phyloP scores from a whole-genome alignment of 805 yeast genomes.

The Saccharomycopsis guyanensis region DNA sequence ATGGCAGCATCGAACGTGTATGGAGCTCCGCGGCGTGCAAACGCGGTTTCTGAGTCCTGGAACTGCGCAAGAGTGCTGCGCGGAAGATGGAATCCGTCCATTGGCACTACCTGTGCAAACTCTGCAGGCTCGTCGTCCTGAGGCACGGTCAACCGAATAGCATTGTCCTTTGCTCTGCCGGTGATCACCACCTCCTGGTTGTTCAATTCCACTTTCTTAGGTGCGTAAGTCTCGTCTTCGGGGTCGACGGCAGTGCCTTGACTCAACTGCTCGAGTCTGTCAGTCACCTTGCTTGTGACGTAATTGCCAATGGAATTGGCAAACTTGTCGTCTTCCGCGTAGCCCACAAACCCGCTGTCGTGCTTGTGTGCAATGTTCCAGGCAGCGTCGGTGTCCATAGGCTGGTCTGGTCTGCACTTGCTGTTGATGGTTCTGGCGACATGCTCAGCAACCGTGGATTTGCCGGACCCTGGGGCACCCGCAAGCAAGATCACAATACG shows the following conservation, averaged over 20 bases:
- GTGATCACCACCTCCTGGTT: conserved; percentile 17
- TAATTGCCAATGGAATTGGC: not conserved
- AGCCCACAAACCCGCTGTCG: not conserved
- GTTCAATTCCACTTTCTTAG: conserved; percentile 1
- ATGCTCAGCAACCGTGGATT: conserved; percentile 53
- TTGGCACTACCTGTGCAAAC: conserved; percentile 46
- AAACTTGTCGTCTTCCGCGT: not conserved
- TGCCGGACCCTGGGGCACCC: conserved; percentile 85
- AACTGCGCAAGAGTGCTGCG: conserved; percentile 39
- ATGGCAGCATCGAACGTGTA: conserved; percentile 67
- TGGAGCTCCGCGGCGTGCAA: conserved; percentile 73
- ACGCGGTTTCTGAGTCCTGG: conserved; percentile 49
- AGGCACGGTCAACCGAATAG: conserved; percentile 14
- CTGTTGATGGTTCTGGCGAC: conserved; percentile 38
- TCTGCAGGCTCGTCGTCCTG: not conserved
- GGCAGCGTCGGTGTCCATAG: not conserved
- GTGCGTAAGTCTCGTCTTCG: conserved; percentile 10
- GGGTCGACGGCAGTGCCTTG: not conserved
- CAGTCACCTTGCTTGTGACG: conserved; percentile 1
- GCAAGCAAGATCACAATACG: conserved; percentile 53
- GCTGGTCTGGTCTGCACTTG: too few relatives aligned
- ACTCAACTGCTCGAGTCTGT: not conserved
- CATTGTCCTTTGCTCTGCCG: conserved; percentile 24
- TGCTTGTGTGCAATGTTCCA: too few relatives aligned
- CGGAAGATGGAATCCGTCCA: conserved; percentile 76